Conservation (phyloP, 805 yeast species). For the Candida suzukii region DNA sequence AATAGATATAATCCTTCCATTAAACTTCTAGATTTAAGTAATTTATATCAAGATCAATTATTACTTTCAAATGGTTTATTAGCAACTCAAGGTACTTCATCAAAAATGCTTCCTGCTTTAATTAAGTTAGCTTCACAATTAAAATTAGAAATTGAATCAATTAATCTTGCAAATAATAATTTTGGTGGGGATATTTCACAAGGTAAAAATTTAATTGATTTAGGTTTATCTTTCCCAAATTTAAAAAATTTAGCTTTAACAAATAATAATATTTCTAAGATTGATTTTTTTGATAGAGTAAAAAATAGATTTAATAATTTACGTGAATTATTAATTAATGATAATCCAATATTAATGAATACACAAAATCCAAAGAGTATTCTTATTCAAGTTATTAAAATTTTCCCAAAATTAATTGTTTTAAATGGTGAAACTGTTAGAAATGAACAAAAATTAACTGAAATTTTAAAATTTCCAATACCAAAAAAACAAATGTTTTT, state of each 20-base stretch:
- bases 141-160: constrained; percentile 52
- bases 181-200: constrained; percentile 41
- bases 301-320: constrained; percentile 64
- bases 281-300: constrained; percentile 66
- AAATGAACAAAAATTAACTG: constrained; percentile 54
- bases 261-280: constrained; percentile 57
- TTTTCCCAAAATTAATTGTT: constrained; percentile 75
- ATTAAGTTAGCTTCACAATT: constrained; percentile 67
- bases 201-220: constrained; percentile 43
- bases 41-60: constrained; percentile 54
- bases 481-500: constrained; percentile 63
- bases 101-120: constrained; percentile 86
- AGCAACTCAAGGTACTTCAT: constrained; percentile 30
- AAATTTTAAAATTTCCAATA: constrained; percentile 50
- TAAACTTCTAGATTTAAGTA: constrained; percentile 63
- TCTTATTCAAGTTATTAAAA: constrained; percentile 53
- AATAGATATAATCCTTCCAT: constrained; percentile 59
- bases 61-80: constrained; percentile 60
- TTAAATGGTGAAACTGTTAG: constrained; percentile 75
- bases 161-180: constrained; percentile 62
- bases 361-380: constrained; percentile 32
- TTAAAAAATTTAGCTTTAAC: constrained; percentile 75
- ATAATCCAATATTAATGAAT: constrained; percentile 61
- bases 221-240: constrained; percentile 69
- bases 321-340: constrained; percentile 69